Base-by-base conservation (phyloP, 495 filamentous ascomycete species). In the Penicillium pulvis region DNA sequence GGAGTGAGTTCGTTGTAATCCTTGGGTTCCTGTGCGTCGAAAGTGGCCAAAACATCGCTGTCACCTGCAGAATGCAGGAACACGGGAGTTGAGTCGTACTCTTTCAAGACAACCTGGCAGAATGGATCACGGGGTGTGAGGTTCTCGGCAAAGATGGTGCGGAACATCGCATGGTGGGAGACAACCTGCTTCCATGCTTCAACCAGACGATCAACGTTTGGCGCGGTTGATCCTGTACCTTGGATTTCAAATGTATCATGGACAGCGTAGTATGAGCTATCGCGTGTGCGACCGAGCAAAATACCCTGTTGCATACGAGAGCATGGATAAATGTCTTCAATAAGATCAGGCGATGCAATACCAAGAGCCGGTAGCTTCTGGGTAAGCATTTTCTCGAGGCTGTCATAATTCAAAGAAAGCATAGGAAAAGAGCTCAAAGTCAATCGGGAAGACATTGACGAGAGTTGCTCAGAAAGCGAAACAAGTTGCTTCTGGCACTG, bases 241-340 rank as follows among this genome's bases (percentile, higher is more conserved):
- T 71, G 78, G 26, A 90, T 78, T 56, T 87, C 82, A 57, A 85
- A 87, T 1, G 85, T 86, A 49, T 79, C 82, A 53, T 85, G 79
- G 4, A 85, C 76, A 17, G 83, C 83, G 61, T 87, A 90, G 45
- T 83, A 76, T 6, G 81, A 82, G 14, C 78, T 79, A 45, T 84
- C 73, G 33, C 83, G 73, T 26, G 80, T 72, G 11, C 82, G 83
- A 51, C 84, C 85, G 36, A 88, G 80, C 9, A 90, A 63, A 19
- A 91, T 82, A 35, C 81, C 87, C 60, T 88, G 81, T 60, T 91
- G 88, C 65, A 88, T 85, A 2, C 82, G 81, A 8, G 87, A 86
- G 55, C 83, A 87, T 4, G 86, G 86, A 57, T 89, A 90, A 19
- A 82, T 80, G 53, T 86, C 83, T 65, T 91, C 83, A 7, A 85